phyloP scores from a whole-genome alignment of 2,329 filamentous ascomycete species.

The Penicillium oxalicum region DNA sequence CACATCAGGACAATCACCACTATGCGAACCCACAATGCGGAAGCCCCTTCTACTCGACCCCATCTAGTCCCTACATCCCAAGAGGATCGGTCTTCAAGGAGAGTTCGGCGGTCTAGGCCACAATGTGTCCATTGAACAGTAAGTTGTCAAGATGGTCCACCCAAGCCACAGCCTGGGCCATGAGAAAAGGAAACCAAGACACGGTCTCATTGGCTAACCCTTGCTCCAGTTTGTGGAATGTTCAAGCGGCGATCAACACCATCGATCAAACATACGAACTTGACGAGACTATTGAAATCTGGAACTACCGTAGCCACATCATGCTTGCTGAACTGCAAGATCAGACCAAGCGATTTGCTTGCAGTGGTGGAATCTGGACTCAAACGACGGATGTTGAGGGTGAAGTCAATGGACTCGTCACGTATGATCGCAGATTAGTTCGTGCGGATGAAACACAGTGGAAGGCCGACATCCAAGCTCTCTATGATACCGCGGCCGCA shows the following conservation, averaged over 20 bases:
- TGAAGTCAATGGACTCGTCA: slow-evolving; percentile 66
- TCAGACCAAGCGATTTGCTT: slow-evolving; percentile 52
- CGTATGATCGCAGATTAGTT: slow-evolving; percentile 57
- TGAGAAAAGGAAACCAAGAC: no score
- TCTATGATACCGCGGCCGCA: slow-evolving; percentile 52
- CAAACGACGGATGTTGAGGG: slow-evolving; percentile 71
- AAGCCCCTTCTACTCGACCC: slow-evolving; percentile 59
- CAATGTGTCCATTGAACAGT: slow-evolving; percentile 58
- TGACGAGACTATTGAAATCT: slow-evolving; percentile 51
- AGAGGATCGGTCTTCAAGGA: slow-evolving; percentile 61
- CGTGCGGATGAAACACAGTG: slow-evolving; percentile 54
- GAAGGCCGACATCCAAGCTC: slow-evolving; percentile 53
- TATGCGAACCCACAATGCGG: slow-evolving; percentile 68
- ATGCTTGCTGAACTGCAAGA: slow-evolving; percentile 45
- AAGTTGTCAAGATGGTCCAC: slow-evolving; percentile 19
- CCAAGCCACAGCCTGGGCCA: no score
- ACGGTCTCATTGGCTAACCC: neutral
- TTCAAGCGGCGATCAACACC: slow-evolving; percentile 50
- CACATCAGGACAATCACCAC: slow-evolving; percentile 58
- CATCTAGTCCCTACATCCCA: slow-evolving; percentile 50
- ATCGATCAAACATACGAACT: slow-evolving; percentile 67
- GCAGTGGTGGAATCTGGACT: slow-evolving; percentile 65
- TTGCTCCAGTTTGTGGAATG: slow-evolving; percentile 56
- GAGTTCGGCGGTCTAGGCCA: slow-evolving; percentile 66
- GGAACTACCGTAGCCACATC: slow-evolving; percentile 60